A percentile compares a stretch with the other conserved stretches of the same genome.
phyloP scores from a whole-genome alignment of 352 stramenopile genomes.

The Globisporangium rhizosaccharum region DNA sequence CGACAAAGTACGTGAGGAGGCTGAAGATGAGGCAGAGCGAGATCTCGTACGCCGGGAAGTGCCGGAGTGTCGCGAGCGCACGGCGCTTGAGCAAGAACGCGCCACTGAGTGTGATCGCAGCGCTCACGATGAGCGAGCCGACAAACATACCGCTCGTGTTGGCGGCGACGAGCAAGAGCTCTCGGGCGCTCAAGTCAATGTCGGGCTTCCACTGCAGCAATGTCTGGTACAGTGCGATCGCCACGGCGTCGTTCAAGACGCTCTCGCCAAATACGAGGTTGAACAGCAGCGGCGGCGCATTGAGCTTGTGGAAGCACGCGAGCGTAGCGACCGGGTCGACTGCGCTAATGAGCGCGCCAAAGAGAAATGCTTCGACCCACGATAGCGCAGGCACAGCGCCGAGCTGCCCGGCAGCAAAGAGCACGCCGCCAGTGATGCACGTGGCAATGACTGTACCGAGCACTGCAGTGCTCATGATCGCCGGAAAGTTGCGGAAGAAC shows the following conservation, averaged over 20 bases:
- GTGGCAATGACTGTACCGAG: slow-evolving; percentile 76
- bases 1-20: slow-evolving; percentile 81
- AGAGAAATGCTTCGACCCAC: slow-evolving; percentile 90
- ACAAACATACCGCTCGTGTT: slow-evolving; percentile 78
- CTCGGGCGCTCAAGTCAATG: slow-evolving; percentile 53
- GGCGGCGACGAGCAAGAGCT: slow-evolving; percentile 53
- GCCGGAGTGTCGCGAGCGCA: slow-evolving; percentile 62
- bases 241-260: slow-evolving; percentile 93
- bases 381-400: slow-evolving; percentile 67
- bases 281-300: slow-evolving; percentile 86
- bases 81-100: slow-evolving; percentile 76
- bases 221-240: slow-evolving; percentile 92
- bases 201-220: slow-evolving; percentile 85
- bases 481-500: slow-evolving; percentile 84
- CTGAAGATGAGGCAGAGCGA: slow-evolving; percentile 84
- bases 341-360: slow-evolving; percentile 90
- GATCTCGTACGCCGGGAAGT: slow-evolving; percentile 85
- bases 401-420: slow-evolving; percentile 60
- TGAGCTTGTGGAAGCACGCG: slow-evolving; percentile 89
- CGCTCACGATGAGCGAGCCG: slow-evolving; percentile 67
- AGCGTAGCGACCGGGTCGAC: slow-evolving; percentile 93
- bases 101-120: slow-evolving; percentile 61
- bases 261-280: slow-evolving; percentile 95
- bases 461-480: slow-evolving; percentile 82
- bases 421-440: slow-evolving; percentile 64